phyloP scores from a whole-genome alignment of 495 filamentous ascomycete genomes.

The Daldinia bambusicola region DNA sequence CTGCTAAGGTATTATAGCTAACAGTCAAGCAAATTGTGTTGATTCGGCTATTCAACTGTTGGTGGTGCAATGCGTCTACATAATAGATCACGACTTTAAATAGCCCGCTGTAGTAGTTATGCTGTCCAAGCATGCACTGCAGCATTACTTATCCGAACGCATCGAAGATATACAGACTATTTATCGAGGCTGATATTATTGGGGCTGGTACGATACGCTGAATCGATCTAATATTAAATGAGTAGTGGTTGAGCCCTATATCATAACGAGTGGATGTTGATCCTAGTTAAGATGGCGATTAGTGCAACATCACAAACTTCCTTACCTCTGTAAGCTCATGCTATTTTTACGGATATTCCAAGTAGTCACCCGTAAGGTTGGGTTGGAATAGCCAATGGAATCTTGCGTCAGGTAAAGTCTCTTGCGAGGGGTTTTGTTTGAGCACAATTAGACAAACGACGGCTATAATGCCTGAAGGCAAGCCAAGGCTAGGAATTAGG shows the following conservation, averaged over 20 bases:
- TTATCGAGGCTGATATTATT: slow-evolving; percentile 10
- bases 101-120: slow-evolving; percentile 6
- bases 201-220: neutral
- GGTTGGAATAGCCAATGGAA: neutral
- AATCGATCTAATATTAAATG: slow-evolving; percentile 11
- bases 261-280: neutral
- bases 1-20: neutral
- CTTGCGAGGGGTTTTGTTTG: neutral
- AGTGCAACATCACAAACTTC: neutral
- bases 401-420: neutral
- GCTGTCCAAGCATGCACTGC: slow-evolving; percentile 23
- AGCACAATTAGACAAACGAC: neutral
- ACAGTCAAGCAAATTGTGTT: neutral
- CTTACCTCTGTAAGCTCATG: neutral
- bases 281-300: neutral
- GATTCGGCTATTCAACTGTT: neutral
- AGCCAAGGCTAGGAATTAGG: slow-evolving; percentile 7
- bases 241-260: neutral
- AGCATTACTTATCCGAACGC: slow-evolving; percentile 11
- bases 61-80: slow-evolving; percentile 1
- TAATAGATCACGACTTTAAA: slow-evolving; percentile 5
- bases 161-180: neutral
- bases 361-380: neutral
- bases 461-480: neutral
- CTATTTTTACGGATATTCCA: neutral